Conservation (phyloP, 208 protist genomes). For the Leishmania tarentolae region DNA sequence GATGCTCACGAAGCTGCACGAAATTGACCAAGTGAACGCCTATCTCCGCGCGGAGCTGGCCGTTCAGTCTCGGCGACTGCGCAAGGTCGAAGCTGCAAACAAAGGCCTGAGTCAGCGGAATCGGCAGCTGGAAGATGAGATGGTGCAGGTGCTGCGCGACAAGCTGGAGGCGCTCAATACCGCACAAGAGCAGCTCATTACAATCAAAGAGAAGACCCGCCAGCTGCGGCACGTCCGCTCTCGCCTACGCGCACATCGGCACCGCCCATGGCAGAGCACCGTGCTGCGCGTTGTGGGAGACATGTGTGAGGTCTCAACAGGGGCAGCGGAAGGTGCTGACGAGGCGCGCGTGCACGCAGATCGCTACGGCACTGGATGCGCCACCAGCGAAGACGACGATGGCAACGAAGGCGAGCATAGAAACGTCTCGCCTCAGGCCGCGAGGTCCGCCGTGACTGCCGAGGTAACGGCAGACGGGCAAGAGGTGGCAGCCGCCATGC, state of each 20-base stretch:
- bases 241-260: conserved; percentile 73
- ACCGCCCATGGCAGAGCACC: conserved; percentile 79
- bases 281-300: conserved; percentile 80
- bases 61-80: conserved; percentile 63
- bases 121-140: conserved; percentile 43
- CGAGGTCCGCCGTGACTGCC: conserved; percentile 7
- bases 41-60: conserved; percentile 78
- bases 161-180: conserved; percentile 78
- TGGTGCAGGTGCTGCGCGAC: conserved; percentile 57
- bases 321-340: conserved; percentile 54
- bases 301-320: conserved; percentile 66
- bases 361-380: conserved; percentile 7
- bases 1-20: conserved; percentile 75
- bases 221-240: conserved; percentile 76
- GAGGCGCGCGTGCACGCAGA: conserved; percentile 50
- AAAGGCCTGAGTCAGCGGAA: conserved; percentile 59
- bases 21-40: conserved; percentile 76
- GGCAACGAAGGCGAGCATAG: conserved; percentile 10
- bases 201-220: conserved; percentile 52
- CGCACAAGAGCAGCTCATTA: conserved; percentile 76
- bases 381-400: not conserved
- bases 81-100: conserved; percentile 69
- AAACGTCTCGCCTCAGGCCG: not conserved
- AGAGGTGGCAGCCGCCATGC: not conserved
- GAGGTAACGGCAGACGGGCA: not conserved